Base-by-base conservation (phyloP, 345 rosid species). In the Dipteronia sinensis region DNA sequence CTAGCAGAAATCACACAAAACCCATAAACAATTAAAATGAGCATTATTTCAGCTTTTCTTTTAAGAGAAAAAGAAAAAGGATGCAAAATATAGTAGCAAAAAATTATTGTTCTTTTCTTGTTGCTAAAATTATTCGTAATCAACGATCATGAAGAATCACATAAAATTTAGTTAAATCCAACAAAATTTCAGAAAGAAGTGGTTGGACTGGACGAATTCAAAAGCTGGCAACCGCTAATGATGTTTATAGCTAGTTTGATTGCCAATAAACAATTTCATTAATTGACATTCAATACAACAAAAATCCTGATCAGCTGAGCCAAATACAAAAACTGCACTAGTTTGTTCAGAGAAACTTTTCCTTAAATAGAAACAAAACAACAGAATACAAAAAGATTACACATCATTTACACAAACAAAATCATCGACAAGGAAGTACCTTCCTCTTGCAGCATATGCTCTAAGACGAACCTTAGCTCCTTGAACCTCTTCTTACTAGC, bases 381-480 rank as follows among this genome's bases (percentile, higher is more conserved):
- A 13, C 29, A 15, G 19, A 12, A 34, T 34, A 34, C 38, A 7
- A 7, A 10, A 10, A 46, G 12, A 46, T 46, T 46, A 46, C 49
- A 46, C 49, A 42, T 42, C 15, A 10, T 46, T 10, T 46, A 46
- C 49, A 46, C 49, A 46, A 75, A 47, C 13, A 71, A 22, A 71
- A 69, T 25, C 1, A 19, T 63, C 40, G 34, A 22, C 53, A 67
- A 59, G 0, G 8, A 82, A 77, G 12, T 76, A 88, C 98, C 98
- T 92, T 90, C 89, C 49, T 81, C 88, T 78, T 74, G 83, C 69
- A 92, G 80, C 75, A 90, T 74, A 59, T 86, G 85, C 71, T 81
- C 86, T n/a, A 94, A 31, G 82, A 86, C 73, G 44, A 72, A 69
- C 27, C 87, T 87, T 77, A 92, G 77, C 82, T 87, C 93, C 55